Base-by-base conservation (phyloP, 257 asterid genomes). In the Handroanthus guayacan region DNA sequence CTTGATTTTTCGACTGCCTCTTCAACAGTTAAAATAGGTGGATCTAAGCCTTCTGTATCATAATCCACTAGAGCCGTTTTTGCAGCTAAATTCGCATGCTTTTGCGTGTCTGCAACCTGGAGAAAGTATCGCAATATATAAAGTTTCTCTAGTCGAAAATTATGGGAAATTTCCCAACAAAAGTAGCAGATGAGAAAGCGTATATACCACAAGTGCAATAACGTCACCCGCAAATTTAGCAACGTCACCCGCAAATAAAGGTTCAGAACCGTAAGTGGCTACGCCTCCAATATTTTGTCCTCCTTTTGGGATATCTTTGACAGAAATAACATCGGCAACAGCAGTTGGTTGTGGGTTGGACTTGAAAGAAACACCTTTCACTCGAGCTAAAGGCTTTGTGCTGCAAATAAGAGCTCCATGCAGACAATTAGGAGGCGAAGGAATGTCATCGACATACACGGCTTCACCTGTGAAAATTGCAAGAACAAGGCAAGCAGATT, bases 371-470 rank as follows among this genome's bases (percentile, higher is more conserved):
- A 91, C 76, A 37, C 79, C 81, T 36, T 76, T 89, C 51, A 91
- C 82, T 66, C 87, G 52, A 37, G 90, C 92, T 60, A 83, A 84
- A 60, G 97, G 94, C 51, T 83, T 82, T 13, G 88, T 87, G 82
- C 94, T 85, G 34, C 83, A 85, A 36, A 89, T 81, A 76, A 89
- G 87, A 60, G 97, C 82, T 75, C 95, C 93, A 56, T 91, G 82
- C 74, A 89, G 83, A 76, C 95, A 91, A 77, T 81, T 79, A 6
- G 87, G 86, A 25, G 97, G 97, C 2, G 95, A 83, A 1, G 97
- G 97, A 71, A 89, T 84, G 80, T 91, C 97, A 81, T 89, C 97
- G 36, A 89, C 91, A 74, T 69, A 91, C 11, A 89, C 91, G 38
- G 94, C 97, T 78, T 91, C 97, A 68, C 97, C 97, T 91, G 81